Base-by-base conservation (phyloP, 2,329 filamentous ascomycete species). In the Cytospora chrysosperma region DNA sequence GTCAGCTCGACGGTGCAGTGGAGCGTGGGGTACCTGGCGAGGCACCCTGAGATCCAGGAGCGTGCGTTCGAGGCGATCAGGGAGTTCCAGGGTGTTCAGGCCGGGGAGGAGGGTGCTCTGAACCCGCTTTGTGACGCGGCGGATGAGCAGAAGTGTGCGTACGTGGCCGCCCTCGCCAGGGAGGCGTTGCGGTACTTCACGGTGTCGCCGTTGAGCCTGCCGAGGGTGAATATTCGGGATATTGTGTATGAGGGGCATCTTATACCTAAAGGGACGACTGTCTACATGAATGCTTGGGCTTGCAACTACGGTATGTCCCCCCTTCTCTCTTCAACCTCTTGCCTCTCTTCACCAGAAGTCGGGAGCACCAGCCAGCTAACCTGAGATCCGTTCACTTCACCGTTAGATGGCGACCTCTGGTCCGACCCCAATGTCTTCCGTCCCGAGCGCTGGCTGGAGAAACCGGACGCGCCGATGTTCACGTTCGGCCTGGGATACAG, bases 141-240 rank as follows among this genome's bases (percentile, higher is more conserved):
- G 84, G 79, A 84, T 67, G 85, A 88, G 70, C 85, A 88, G 67
- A 88, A 87, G 67, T 79, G 88, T 2, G 81, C 84, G 5, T 89
- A 89, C 73, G 77, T 89, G 63, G 87, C 85, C 0, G 87, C 87
- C 0, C 71, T 89, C 19, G 83, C 86, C 66, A 88, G 88, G 70
- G 87, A 89, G 69, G 82, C 85, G 19, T 78, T 88, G 6, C 81
- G 87, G 47, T 89, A 82, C 76, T 89, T 82, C 79, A 84, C 82
- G 17, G 86, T 88, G 17, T 85, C 89, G 63, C 86, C 85, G 19
- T 85, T 89, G 68, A 88, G 83, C 68, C 79, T 89, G 3, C 87
- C 87, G 0, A 78, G 86, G 17, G 82, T 84, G 24, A 83, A 77
- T 66, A 84, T 84, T 69, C 85, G 85, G 67, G 81, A 84, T 65